Percentiles rank a stretch among this genome's conserved stretches.
Evolutionary conservation across 257 asterid species (phyloP).

Genomic region (Prunella vulgaris): DNA sequence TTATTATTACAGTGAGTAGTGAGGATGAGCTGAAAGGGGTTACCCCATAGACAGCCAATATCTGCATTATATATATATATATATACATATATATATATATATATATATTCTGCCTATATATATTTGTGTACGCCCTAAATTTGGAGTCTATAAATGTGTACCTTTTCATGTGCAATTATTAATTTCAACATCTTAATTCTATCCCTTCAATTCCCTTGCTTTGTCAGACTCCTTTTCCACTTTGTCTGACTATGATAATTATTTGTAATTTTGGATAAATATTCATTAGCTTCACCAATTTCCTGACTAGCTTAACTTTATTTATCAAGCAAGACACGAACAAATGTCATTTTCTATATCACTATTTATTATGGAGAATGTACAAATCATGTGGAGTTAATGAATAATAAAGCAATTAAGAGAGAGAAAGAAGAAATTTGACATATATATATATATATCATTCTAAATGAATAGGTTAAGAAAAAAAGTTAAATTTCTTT

Average conservation of each 20-base stretch:
- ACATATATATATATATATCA: too few species aligned
- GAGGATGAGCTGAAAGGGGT: neutral
- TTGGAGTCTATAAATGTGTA: neutral
- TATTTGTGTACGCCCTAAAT: neutral
- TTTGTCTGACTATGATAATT: conserved; percentile 15
- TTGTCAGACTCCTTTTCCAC: conserved; percentile 20
- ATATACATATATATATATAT: too few species aligned
- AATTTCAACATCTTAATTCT: conserved; percentile 22
- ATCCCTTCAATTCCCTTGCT: neutral
- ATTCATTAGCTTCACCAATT: neutral
- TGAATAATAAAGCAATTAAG: neutral
- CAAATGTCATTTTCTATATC: neutral
- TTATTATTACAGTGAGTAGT: too few species aligned
- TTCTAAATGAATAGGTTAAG: too few species aligned
- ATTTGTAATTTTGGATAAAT: neutral
- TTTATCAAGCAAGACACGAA: neutral
- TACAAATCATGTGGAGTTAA: neutral
- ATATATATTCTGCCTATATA: neutral
- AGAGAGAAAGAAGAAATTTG: conserved; percentile 31
- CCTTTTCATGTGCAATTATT: neutral
- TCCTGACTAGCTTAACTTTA: neutral
- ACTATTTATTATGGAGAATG: too few species aligned
- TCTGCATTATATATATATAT: too few species aligned
- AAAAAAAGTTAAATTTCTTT: too few species aligned
- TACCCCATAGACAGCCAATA: neutral